Conservation (phyloP, 73 alveolate genomes). For the Diophrys appendiculata region DNA sequence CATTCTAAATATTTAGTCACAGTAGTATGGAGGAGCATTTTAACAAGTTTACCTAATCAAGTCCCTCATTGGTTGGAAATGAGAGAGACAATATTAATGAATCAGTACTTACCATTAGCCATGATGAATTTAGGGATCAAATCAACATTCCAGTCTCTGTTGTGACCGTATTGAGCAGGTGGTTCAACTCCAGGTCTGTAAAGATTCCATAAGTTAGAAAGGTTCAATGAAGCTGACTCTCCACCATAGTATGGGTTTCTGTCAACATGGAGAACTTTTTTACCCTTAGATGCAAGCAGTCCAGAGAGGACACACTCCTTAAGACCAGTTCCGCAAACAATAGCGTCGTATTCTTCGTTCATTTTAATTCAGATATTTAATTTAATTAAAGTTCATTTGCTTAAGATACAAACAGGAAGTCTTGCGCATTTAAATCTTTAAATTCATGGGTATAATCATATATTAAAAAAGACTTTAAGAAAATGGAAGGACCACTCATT, state of each 20-base stretch:
- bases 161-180: constrained; percentile 80
- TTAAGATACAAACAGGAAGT: too few relatives aligned
- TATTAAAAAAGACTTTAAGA: too few relatives aligned
- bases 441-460: too few relatives aligned
- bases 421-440: too few relatives aligned
- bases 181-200: constrained; percentile 86
- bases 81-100: background rate
- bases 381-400: background rate
- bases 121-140: constrained; percentile 96
- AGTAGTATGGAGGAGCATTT: constrained; percentile 89
- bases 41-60: constrained; percentile 82
- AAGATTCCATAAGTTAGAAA: constrained; percentile 92
- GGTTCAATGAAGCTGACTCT: constrained; percentile 91
- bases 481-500: constrained; percentile 64
- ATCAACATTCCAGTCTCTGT: constrained; percentile 97
- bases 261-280: constrained; percentile 93
- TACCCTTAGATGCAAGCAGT: constrained; percentile 82
- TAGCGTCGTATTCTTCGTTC: constrained; percentile 85
- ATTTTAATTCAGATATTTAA: constrained; percentile 34
- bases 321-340: constrained; percentile 96
- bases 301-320: constrained; percentile 97
- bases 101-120: constrained; percentile 91
- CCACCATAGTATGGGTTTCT: constrained; percentile 96
- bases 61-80: background rate
- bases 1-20: constrained; percentile 88